Evolutionary conservation across 441 rosid genomes (phyloP).

Genomic region (Jatropha multifida): DNA sequence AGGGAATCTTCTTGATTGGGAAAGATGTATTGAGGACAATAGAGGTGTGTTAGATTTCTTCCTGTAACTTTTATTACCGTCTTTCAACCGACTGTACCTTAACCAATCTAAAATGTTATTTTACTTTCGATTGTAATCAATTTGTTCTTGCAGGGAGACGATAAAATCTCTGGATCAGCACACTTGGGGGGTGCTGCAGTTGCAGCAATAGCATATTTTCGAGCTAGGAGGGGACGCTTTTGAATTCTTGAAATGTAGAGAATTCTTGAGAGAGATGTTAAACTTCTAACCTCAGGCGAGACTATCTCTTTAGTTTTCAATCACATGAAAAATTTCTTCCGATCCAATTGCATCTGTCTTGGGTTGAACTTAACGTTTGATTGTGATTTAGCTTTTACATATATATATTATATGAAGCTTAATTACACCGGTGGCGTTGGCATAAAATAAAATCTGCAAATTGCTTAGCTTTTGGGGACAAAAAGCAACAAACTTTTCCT

Average conservation of each 20-base stretch:
- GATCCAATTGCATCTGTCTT: background rate
- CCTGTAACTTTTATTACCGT: background rate
- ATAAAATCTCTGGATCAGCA: constrained; percentile 72
- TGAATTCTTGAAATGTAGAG: constrained; percentile 22
- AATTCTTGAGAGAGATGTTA: background rate
- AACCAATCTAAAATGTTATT: background rate
- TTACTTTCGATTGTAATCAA: background rate
- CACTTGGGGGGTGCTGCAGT: constrained; percentile 89
- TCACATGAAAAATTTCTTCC: background rate
- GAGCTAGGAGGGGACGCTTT: constrained; percentile 54
- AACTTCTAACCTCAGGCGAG: background rate
- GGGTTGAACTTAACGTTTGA: background rate
- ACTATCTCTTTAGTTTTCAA: too few species aligned
- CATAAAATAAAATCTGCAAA: too few species aligned
- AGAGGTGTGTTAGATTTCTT: constrained; percentile 47
- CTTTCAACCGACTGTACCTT: background rate
- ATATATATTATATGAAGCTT: too few species aligned
- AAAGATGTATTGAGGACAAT: constrained; percentile 64
- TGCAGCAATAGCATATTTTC: constrained; percentile 72
- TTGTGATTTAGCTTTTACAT: too few species aligned
- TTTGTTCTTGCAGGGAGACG: constrained; percentile 55
- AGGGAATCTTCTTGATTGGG: constrained; percentile 86
- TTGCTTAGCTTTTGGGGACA: too few species aligned
- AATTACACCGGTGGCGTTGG: too few species aligned
- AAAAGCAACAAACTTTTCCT: too few species aligned